Evolutionary conservation across 2,329 filamentous ascomycete genomes (phyloP), one percentile per base, ranked within the genome.

Genomic region (Didymella segeticola): DNA sequence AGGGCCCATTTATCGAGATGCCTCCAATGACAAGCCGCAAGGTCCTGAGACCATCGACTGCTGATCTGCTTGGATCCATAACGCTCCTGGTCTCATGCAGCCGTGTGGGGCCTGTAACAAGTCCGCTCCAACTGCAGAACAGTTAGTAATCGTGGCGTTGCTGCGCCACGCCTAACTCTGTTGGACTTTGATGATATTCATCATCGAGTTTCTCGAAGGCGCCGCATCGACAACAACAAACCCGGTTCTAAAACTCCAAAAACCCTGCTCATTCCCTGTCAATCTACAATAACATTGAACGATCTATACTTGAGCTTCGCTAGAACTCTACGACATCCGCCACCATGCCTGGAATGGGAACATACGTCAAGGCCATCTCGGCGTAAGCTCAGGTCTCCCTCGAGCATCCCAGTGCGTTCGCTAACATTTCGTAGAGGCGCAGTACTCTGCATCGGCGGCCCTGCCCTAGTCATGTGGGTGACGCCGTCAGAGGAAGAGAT

Each of bases 401-500:
- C 30, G 19, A n/a, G 27, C 43, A 27, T 23, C 29, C 49, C 48
- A 59, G 46, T 48, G 31, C 39, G 37, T 19, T 31, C 37, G 54
- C 61, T 72, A 46, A 75, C 56, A 43, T 31, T 17, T 47, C 19
- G 36, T 67, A 97, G 93, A 54, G 90, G 90, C 64, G 82, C 80
- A 34, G 76, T 82, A 39, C 81, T 95, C 65, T 88, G 86, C 68
- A 82, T 97, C 55, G 95, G 95, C 46, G 95, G 95, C 3, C 95
- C 95, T 20, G 88, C 89, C 14, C 79, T 98, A 47, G 89, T 93
- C 36, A 85, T 88, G 77, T 96, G 87, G 74, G 79, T 96, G 39
- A 84, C 84, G 38, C 95, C 95, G 2, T 89, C 89, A 11, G 92
- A 97, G 66, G 95, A 97, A 76, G 92, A 98, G 78, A 83, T 99